Evolutionary conservation across 192 early-diverging fungal genomes (phyloP).

Genomic region (Phycomyces nitens): DNA sequence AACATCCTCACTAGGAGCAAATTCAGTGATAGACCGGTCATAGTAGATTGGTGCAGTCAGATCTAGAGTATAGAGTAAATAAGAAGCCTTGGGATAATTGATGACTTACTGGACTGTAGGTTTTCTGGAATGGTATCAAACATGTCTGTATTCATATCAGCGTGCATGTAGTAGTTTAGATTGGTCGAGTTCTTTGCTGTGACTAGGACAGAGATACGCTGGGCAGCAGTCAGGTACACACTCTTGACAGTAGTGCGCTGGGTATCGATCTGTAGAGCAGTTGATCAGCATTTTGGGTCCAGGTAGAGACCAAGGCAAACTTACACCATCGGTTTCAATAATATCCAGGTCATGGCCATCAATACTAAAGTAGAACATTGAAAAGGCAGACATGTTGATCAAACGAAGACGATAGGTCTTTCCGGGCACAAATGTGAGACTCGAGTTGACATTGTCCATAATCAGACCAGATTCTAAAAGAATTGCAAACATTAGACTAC

Average conservation of each 20-base stretch:
- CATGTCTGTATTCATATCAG: constrained; percentile 74
- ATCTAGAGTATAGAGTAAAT: constrained; percentile 26
- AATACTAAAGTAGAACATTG: constrained; percentile 75
- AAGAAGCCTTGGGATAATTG: background rate
- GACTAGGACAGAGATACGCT: constrained; percentile 79
- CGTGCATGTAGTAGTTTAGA: constrained; percentile 70
- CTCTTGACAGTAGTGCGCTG: constrained; percentile 51
- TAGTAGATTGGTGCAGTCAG: constrained; percentile 60
- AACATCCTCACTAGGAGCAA: constrained; percentile 18
- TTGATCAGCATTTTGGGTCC: too few relatives aligned
- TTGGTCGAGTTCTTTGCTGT: constrained; percentile 58
- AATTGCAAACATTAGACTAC: too few relatives aligned
- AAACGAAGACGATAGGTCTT: constrained; percentile 84
- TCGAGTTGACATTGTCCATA: constrained; percentile 49
- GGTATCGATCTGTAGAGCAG: constrained; percentile 45
- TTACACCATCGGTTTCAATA: constrained; percentile 76
- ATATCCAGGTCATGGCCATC: constrained; percentile 75
- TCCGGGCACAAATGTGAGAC: constrained; percentile 61
- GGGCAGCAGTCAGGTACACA: constrained; percentile 64
- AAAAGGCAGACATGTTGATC: constrained; percentile 76
- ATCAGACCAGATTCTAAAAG: constrained; percentile 67
- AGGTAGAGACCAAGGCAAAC: constrained; percentile 1
- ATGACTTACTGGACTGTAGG: constrained; percentile 46
- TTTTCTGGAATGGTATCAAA: constrained; percentile 62
- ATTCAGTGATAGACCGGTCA: constrained; percentile 20